These are phyloP conservation scores for Aspergillus fructus DNA, from an alignment of 2,329 filamentous ascomycete species.

Conservation along the genomic window DNA sequence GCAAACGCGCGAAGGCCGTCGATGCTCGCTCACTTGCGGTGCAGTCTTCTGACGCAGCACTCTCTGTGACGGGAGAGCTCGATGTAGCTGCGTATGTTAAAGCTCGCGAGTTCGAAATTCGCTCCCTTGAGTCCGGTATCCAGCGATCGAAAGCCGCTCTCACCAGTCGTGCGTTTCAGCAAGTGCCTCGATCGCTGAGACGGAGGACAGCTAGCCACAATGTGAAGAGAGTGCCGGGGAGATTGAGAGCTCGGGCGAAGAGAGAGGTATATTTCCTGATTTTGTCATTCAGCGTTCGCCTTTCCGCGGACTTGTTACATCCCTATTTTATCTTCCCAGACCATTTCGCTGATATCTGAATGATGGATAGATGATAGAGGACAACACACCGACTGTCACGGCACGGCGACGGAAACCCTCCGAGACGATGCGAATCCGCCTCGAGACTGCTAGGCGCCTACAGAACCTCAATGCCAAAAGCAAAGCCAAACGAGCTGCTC, in stretches of 20 bases:
- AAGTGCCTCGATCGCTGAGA: constrained; percentile 80
- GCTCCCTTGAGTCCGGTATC: constrained; percentile 80
- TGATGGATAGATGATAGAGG: constrained; percentile 69
- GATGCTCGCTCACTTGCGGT: constrained; percentile 46
- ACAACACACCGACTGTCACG: constrained; percentile 83
- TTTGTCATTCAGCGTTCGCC: not conserved
- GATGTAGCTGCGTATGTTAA: constrained; percentile 82
- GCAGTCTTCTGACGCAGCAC: constrained; percentile 46
- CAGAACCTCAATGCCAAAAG: constrained; percentile 56
- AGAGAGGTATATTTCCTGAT: constrained; percentile 49
- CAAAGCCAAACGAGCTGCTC: constrained; percentile 42
- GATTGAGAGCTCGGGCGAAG: constrained; percentile 68
- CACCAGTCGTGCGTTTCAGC: constrained; percentile 79
- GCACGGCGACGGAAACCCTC: constrained; percentile 50
- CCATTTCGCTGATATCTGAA: not conserved
- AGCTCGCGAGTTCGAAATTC: constrained; percentile 86
- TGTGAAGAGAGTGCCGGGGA: constrained; percentile 80
- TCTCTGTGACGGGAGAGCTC: constrained; percentile 70
- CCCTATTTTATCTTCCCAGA: not conserved
- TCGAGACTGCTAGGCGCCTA: constrained; percentile 73
- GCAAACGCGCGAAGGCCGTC: constrained; percentile 45
- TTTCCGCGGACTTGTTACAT: not conserved
- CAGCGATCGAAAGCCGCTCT: constrained; percentile 64
- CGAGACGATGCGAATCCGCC: constrained; percentile 53
- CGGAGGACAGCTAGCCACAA: constrained; percentile 93